phyloP scores from a whole-genome alignment of 257 asterid genomes.

The Buddleja alternifolia region DNA sequence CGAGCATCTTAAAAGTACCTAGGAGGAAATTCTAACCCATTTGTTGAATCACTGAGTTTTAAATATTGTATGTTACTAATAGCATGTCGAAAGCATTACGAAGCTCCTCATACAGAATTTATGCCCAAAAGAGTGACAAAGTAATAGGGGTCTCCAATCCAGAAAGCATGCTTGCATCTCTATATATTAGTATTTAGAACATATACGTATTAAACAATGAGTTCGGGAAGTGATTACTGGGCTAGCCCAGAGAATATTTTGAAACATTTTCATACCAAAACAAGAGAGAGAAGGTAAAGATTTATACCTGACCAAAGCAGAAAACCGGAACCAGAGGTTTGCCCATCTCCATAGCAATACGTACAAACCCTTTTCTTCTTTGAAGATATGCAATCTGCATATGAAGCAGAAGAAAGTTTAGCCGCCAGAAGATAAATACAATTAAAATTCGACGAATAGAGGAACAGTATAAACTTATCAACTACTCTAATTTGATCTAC shows the following conservation, averaged over 20 bases:
- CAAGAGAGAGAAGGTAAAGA: conserved; percentile 20
- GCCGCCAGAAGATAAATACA: conserved; percentile 12
- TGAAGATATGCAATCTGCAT: conserved; percentile 68
- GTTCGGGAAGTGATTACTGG: background rate
- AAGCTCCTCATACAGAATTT: background rate
- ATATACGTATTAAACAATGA: background rate
- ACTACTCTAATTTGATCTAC: conserved; percentile 1
- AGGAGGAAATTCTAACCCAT: background rate
- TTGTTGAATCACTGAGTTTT: background rate
- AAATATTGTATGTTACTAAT: too few relatives aligned
- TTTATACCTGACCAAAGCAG: conserved; percentile 90
- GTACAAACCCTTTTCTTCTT: conserved; percentile 82
- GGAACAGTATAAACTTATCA: background rate
- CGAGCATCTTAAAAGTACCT: too few relatives aligned
- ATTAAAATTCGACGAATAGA: conserved; percentile 4
- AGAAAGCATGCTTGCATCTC: background rate
- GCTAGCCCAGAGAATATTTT: background rate
- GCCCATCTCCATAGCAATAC: conserved; percentile 85
- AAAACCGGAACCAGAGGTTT: conserved; percentile 97
- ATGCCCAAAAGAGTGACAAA: background rate
- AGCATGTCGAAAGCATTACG: background rate
- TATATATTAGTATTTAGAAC: background rate
- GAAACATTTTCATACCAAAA: conserved; percentile 12
- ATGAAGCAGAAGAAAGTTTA: conserved; percentile 24
- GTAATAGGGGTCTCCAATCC: background rate